These are phyloP conservation scores for Lophiostoma macrostomum DNA, from an alignment of 495 filamentous ascomycete species.

Conservation along the genomic window DNA sequence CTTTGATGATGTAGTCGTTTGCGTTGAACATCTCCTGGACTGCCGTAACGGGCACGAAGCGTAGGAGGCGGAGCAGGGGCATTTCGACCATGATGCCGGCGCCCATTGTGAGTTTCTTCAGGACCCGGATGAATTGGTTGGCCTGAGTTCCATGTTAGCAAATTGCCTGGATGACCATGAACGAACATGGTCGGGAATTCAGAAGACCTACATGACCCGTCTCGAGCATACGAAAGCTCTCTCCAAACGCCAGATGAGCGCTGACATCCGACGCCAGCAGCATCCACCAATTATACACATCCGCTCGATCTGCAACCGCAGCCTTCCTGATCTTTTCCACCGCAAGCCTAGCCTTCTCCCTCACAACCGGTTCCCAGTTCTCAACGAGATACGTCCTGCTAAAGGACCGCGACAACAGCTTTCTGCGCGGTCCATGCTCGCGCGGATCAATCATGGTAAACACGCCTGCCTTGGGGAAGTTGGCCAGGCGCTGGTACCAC, in stretches of 20 bases:
- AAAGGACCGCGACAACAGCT: too few species aligned
- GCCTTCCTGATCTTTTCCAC: too few species aligned
- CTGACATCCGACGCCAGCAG: too few species aligned
- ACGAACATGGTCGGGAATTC: not conserved
- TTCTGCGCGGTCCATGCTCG: too few species aligned
- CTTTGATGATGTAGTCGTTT: constrained; percentile 17
- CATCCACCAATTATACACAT: too few species aligned
- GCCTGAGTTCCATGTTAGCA: constrained; percentile 1
- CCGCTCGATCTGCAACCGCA: too few species aligned
- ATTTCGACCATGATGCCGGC: constrained; percentile 21
- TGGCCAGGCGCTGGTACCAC: too few species aligned
- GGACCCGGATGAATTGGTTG: constrained; percentile 17
- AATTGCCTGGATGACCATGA: not conserved
- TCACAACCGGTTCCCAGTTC: too few species aligned
- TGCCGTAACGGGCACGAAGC: constrained; percentile 3
- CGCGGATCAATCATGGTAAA: too few species aligned
- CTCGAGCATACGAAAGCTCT: not conserved
- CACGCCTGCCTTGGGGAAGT: too few species aligned
- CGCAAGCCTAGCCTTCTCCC: too few species aligned
- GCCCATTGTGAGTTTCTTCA: constrained; percentile 18
- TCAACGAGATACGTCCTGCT: too few species aligned
- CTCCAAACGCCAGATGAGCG: not conserved
- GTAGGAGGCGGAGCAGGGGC: constrained; percentile 14
- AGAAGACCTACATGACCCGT: not conserved
- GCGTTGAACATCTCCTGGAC: constrained; percentile 19